These are phyloP conservation scores for Rutstroemia sydowiana DNA, from an alignment of 2,329 filamentous ascomycete species.

Conservation along the genomic window DNA sequence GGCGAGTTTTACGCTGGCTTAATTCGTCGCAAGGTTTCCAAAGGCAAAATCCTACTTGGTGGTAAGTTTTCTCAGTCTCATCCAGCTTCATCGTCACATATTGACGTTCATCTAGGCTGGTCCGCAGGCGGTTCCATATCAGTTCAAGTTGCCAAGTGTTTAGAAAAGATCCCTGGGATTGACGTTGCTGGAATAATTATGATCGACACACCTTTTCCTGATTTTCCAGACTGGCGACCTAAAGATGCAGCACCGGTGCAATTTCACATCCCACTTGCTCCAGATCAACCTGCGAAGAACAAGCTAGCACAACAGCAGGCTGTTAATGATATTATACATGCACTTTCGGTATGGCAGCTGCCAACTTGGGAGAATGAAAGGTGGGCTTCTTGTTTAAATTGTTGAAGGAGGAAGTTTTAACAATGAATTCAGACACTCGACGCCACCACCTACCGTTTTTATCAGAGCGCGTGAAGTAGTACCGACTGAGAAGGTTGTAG, in stretches of 20 bases:
- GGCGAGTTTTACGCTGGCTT: constrained; percentile 1
- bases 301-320: constrained; percentile 2
- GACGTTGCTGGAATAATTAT: constrained; percentile 1
- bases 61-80: background rate
- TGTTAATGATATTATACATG: constrained; percentile 3
- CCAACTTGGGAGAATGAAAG: constrained; percentile 4
- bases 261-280: background rate
- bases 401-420: no score
- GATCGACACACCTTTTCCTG: background rate
- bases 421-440: background rate
- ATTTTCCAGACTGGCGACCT: constrained; percentile 6
- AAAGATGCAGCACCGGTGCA: background rate
- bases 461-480: constrained; percentile 1
- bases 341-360: background rate
- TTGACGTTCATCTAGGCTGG: background rate
- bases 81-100: no score
- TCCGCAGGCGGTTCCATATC: constrained; percentile 2
- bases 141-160: background rate
- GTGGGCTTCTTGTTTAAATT: background rate
- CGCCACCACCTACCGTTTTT: constrained; percentile 2
- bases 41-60: constrained; percentile 4
- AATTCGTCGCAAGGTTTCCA: background rate
- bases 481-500: constrained; percentile 2
- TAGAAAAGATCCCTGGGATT: constrained; percentile 2
- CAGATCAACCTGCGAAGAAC: background rate